Percentiles rank a stretch among this genome's conserved stretches.
Conservation (phyloP, 2,329 filamentous ascomycete genomes). For the Daldinia eschscholtzii region DNA sequence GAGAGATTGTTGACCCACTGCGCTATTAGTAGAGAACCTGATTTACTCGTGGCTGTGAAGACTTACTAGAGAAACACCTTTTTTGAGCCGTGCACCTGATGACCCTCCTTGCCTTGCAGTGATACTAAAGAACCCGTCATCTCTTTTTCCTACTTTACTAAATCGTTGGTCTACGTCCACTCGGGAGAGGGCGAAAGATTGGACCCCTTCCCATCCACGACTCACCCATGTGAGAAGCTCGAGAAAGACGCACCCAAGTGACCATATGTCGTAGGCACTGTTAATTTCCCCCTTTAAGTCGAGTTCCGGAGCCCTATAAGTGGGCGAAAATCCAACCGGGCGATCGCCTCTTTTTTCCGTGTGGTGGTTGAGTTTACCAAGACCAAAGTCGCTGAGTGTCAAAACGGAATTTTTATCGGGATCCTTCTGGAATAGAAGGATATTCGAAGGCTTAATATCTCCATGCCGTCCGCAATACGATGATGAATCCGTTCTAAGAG, state of each 20-base stretch:
- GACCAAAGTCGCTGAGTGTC: constrained; percentile 23
- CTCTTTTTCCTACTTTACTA: neutral
- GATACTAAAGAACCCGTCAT: constrained; percentile 19
- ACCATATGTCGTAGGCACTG: constrained; percentile 28
- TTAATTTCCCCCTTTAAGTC: constrained; percentile 17
- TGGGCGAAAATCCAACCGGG: constrained; percentile 15
- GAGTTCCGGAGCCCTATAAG: constrained; percentile 28
- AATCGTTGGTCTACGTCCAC: neutral
- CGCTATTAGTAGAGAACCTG: constrained; percentile 9
- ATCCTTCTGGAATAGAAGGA: constrained; percentile 16
- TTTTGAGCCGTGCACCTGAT: constrained; percentile 11
- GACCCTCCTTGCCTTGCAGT: neutral
- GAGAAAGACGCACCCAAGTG: constrained; percentile 29
- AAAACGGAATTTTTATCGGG: neutral
- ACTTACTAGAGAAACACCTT: constrained; percentile 20
- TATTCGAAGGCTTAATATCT: constrained; percentile 30
- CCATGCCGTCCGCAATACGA: constrained; percentile 16
- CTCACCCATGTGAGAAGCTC: constrained; percentile 27
- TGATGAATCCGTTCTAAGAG: neutral
- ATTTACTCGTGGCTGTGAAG: neutral
- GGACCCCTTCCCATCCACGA: constrained; percentile 29
- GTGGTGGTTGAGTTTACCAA: constrained; percentile 5
- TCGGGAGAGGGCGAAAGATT: constrained; percentile 26
- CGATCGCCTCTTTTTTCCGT: neutral
- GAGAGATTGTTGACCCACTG: constrained; percentile 15